These are phyloP conservation scores for Termitomyces sp. DNA, from an alignment of 768 basidiomycete species.

Conservation along the genomic window DNA sequence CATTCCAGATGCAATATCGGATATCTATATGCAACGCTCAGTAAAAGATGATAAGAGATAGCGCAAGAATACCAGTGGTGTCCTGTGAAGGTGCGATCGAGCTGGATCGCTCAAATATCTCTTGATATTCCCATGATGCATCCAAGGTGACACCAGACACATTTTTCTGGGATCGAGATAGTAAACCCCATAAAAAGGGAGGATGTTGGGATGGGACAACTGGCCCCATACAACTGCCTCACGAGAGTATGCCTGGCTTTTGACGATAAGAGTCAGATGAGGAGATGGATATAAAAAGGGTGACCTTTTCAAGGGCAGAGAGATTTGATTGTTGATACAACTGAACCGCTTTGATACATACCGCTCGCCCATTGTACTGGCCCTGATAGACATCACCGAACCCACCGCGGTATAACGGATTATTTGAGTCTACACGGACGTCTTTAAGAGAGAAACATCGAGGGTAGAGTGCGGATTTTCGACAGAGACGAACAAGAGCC, in stretches of 20 bases:
- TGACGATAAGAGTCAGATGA: background rate
- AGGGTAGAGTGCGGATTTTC: conserved; percentile 19
- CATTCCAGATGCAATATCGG: conserved; percentile 25
- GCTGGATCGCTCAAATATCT: conserved; percentile 8
- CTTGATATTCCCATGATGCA: conserved; percentile 26
- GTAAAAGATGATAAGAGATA: background rate
- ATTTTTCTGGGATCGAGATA: conserved; percentile 17
- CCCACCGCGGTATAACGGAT: conserved; percentile 13
- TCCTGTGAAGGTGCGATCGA: conserved; percentile 4
- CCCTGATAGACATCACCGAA: conserved; percentile 25
- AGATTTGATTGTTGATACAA: conserved; percentile 14
- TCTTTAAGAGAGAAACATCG: conserved; percentile 15
- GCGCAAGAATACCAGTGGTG: background rate
- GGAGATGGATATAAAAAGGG: background rate
- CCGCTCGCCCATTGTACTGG: conserved; percentile 8
- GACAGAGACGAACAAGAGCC: conserved; percentile 18
- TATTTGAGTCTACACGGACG: background rate
- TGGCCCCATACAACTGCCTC: conserved; percentile 10
- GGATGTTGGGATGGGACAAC: conserved; percentile 14
- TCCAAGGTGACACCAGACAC: conserved; percentile 31
- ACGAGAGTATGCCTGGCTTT: conserved; percentile 8
- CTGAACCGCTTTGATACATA: conserved; percentile 21
- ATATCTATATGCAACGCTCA: conserved; percentile 12
- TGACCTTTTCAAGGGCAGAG: conserved; percentile 16
- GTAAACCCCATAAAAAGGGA: conserved; percentile 33